Base-by-base conservation (phyloP, 2,329 filamentous ascomycete genomes). In the Hypomyces perniciosus region DNA sequence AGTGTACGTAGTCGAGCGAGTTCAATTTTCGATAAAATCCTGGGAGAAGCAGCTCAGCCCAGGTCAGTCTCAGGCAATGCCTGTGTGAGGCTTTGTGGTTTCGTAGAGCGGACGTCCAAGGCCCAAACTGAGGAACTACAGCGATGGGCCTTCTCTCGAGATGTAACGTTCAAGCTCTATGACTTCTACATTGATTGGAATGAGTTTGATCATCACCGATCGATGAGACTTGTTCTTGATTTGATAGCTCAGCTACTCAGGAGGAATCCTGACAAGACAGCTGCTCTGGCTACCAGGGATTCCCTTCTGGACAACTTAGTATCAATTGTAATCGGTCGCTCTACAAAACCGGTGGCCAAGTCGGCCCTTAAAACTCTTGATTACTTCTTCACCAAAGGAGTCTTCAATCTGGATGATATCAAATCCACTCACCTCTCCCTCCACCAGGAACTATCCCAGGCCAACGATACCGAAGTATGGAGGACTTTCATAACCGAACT, bases 351-450 rank as follows among this genome's bases (percentile, higher is more conserved):
- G 8, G 73, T 84, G 46, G 81, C 83, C 38, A 89, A 89, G 63
- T 85, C 85, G 34, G 80, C 84, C 6, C 77, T 90, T 54, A 83
- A 84, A 60, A 79, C 79, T 12, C 69, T 89, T 35, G 82, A 86
- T 44, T 77, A 84, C 59, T 78, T 90, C 51, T 62, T 90, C 4
- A 70, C 74, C 44, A 89, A 86, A 63, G 69, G 72, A 2, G 72
- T 84, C 9, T 67, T 86, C 28, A 70, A 69, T 59, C 59, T 77
- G 50, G 62, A 70, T 50, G 69, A 79, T 52, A 65, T 81, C 31
- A 64, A 68, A 8, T 58, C 60, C 12, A 71, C 67, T 27, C 81
- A 80, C 56, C 57, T 68, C 7, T 56, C 63, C n/a, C 64, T 71
- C 12, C 63, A 71, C 12, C 63, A 67, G 54, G 59, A 59, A 6